Evolutionary conservation across 305 asterid genomes (phyloP), one percentile per base, ranked within the genome.

Genomic region (Petunia hybrid): DNA sequence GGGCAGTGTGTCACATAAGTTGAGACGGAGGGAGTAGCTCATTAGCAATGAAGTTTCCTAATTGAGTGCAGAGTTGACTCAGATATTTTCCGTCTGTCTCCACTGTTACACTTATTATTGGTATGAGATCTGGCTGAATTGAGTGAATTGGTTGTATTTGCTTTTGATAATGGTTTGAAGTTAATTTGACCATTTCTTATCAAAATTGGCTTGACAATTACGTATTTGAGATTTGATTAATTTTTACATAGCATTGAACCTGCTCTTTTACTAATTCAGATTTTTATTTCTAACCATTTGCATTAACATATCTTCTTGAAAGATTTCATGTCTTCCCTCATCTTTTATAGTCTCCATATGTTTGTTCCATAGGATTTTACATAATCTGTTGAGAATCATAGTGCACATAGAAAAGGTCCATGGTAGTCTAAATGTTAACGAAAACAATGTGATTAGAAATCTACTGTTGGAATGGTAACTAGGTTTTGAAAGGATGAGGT

Each of bases 351-450:
- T 22, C 65, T 7, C 13, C 40, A 2, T 60, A 8, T 5, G 22
- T 7, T 60, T 60, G 2, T 60, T 10, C 65, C 65, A 7, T 60
- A 60, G 39, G 64, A 60, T 6, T 60, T 60, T 60, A 60, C 65
- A 60, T 60, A 22, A 22, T 60, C 65, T 22, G 5, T 60, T 6
- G 9, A 60, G 65, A 7, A 7, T 7, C 12, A 22, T 60, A 22
- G 65, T 60, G 65, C 5, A 60, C 65, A 60, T 22, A 22, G 35
- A 60, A 60, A 22, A 60, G 65, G 65, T 60, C 65, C 65, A 60
- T 22, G 39, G 38, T 60, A 60, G 65, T 60, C 22, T 60, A 60
- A 22, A 22, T 3, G 13, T 31, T 7, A 9, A 14, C 12, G n/a
- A 53, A 60, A 60, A 4, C 4, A 22, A 60, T 16, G 10, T 60